Base-by-base conservation (phyloP, 1,284 basidiomycete species). In the Prillingera fragicola region DNA sequence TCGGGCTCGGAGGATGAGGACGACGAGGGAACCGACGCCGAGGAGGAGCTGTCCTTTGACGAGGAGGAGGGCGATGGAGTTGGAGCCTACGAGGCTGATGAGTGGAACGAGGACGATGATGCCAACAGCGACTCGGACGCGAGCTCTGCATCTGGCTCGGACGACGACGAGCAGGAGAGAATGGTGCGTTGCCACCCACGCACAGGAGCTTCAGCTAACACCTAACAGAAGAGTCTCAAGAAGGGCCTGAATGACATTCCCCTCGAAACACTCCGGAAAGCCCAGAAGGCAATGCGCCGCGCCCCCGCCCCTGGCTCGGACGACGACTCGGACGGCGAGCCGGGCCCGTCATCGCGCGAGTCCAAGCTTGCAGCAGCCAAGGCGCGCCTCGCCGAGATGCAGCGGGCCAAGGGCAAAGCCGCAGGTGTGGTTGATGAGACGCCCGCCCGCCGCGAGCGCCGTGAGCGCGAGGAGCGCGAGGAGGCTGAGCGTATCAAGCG, bases 401-500 rank as follows among this genome's bases (percentile, higher is more conserved):
- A 64, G 39, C 57, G 56, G 17, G 54, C 54, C 12, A 71, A 67
- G 50, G 65, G 66, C 8, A 67, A 64, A 48, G 62, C 53, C 13
- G 22, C 37, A 9, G 44, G 12, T 5, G 32, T 41, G 4, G 27
- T 25, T 17, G 48, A 48, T 12, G 50, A n/a, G n/a, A 42, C 14
- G 39, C n/a, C 41, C 34, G 44, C 43, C 44, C 49, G 45, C 44
- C 51, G 50, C 19, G 45, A 55, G 37, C 32, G 50, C 35, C 33
- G 34, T 33, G 38, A 28, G 49, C 50, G 42, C 27, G 46, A 45
- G 45, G 54, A 56, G 54, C 63, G 65, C 27, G 73, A 73, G 40
- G 72, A 66, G 13, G 29, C 25, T 24, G 74, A 77, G 43, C 74
- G 78, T 6, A 64, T 75, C 18, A 85, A 84, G 66, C 77, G 92